Base-by-base conservation (phyloP, 1,139 yeast genomes). In the Meyerozyma guilliermondii region DNA sequence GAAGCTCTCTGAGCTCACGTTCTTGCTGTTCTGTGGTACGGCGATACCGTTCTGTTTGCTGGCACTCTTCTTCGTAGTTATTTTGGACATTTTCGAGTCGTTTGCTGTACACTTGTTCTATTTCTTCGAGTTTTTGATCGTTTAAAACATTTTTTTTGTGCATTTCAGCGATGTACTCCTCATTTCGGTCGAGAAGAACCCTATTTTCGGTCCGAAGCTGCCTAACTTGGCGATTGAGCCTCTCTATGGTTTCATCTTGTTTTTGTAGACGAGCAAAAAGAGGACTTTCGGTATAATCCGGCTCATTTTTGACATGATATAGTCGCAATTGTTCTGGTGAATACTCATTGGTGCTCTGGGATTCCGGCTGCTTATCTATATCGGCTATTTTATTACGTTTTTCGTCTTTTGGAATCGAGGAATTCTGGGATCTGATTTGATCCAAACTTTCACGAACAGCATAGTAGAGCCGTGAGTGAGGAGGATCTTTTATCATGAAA, bases 141-240 rank as follows among this genome's bases (percentile, higher is more conserved):
- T 45, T 39, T 9, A 34, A 41, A 11, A 45, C 43, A 33, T 51
- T 51, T 33, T 47, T 46, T 16, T 31, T 31, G 38, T 51, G 54
- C 37, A 49, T 50, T 38, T 51, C 54, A 31, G 46, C 49, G 5
- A 51, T 45, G 8, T 48, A 27, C 11, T 51, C 55, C 20, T 41
- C 33, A 18, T 29, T 29, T 11, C 14, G 33, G 9, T 29, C 33
- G 5, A 13, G 4, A 9, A 29, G 18, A 9, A 3, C 14, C 7
- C 33, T 13, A 7, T 29, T 29, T 13, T 13, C 18, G 16, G 14
- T 16, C 18, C 7, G n/a, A 16, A 29, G 33, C 33, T 29, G 20
- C 6, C 18, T 13, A 5, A 29, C 14, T 29, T 47, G 49, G 13
- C 33, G 41, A 18, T 35, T 30, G 23, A 43, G 38, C 9, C 36